Evolutionary conservation across 2,329 filamentous ascomycete genomes (phyloP), one percentile per base, ranked within the genome.

Genomic region (Fusarium solani-melongenae): DNA sequence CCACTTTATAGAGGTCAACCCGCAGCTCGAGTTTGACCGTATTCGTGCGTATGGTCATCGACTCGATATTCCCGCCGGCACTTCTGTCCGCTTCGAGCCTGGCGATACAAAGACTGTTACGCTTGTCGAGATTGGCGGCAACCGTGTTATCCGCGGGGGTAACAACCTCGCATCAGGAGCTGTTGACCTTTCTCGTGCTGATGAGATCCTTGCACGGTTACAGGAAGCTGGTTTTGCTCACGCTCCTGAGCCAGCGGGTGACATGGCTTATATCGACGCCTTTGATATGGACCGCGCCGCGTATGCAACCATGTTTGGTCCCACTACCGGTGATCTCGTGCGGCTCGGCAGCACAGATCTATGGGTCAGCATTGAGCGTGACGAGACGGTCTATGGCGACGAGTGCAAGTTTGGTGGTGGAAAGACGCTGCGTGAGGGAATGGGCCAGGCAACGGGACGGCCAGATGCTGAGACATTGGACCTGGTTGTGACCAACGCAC

Each of bases 391-490:
- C 6, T 97, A 97, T 80, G 96, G 96, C 10, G 96, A 98, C 72
- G 96, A 98, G 84, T 98, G 95, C 81, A 93, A 95, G 73, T 98
- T 98, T 82, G 96, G 96, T 17, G 96, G 96, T 51, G 96, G 96
- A 55, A 98, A 98, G 87, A 96, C 94, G 39, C 84, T 98, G 67
- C 90, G 96, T 70, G 96, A 98, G 82, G 96, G 96, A 34, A 98
- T 98, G 95, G 96, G 95, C 4, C 95, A 98, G 84, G 94, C 95
- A 6, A 92, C 92, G 27, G 95, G 94, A 6, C 88, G 94, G 49
- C 83, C 88, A 0, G 92, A 96, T 77, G 86, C 87, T 3, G 91
- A 95, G 27, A 91, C 90, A 27, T 84, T 98, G 67, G 96, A 98
- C 81, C 89, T 96, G 55, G 94, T 98, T 27, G 90, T 98, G 68